Percentiles rank a stretch among this genome's conserved stretches.
Evolutionary conservation across 2,329 filamentous ascomycete species (phyloP).

Genomic region (Trichophyton benhamiae): DNA sequence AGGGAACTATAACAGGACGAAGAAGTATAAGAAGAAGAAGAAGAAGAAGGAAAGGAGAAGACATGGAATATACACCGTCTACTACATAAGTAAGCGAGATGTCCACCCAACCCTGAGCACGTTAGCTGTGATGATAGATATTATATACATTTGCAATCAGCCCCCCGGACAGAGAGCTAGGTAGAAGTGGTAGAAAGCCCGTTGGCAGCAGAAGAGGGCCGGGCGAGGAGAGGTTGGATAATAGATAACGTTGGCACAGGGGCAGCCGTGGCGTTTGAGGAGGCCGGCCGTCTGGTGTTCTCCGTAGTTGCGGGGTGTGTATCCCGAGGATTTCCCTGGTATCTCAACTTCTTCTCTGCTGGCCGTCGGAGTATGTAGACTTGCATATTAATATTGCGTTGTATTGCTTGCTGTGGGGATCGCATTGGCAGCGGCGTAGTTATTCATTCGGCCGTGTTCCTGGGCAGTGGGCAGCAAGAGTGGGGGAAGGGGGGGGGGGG

Average conservation of each 20-base stretch:
- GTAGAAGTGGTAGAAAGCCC: neutral
- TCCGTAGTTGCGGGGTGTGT: no score
- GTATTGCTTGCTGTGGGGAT: no score
- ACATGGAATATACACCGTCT: neutral
- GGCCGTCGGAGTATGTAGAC: no score
- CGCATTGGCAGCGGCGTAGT: no score
- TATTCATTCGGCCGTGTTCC: no score
- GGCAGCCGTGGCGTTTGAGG: neutral
- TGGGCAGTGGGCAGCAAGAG: no score
- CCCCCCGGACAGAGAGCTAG: neutral
- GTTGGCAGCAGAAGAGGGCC: neutral
- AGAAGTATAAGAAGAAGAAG: neutral
- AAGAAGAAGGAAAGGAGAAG: neutral
- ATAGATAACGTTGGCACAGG: neutral
- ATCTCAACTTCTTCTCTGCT: no score
- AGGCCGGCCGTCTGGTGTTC: neutral
- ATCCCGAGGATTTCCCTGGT: no score
- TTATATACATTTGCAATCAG: neutral
- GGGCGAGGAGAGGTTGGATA: neutral
- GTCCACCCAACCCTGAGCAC: constrained; percentile 2
- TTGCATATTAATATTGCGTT: no score
- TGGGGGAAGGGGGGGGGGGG: no score
- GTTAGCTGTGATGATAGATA: constrained; percentile 1
- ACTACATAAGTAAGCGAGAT: neutral
- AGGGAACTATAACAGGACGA: no score